Conservation (phyloP, 2,329 filamentous ascomycete genomes). For the Neodidymelliopsis sp. region DNA sequence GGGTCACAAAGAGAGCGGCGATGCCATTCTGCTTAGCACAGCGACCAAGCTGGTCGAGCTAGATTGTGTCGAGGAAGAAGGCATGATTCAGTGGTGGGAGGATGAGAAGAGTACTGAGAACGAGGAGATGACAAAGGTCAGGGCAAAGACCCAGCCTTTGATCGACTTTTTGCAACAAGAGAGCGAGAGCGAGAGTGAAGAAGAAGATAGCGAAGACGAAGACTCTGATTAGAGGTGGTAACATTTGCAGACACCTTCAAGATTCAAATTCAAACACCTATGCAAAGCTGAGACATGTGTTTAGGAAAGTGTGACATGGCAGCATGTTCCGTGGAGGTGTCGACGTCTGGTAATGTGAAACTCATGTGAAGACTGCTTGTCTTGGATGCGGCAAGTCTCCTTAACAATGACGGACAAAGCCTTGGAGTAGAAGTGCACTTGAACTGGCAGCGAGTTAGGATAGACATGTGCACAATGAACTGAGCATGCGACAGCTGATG, state of each 20-base stretch:
- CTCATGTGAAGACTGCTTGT: too few relatives aligned
- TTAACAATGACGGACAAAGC: too few relatives aligned
- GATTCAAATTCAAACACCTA: too few relatives aligned
- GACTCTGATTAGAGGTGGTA: conserved; percentile 40
- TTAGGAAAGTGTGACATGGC: too few relatives aligned
- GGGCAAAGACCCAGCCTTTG: conserved; percentile 76
- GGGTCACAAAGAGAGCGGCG: conserved; percentile 67
- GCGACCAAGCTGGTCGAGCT: conserved; percentile 85
- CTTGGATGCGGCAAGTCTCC: too few relatives aligned
- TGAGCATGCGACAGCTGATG: conserved; percentile 5
- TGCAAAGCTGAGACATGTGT: too few relatives aligned
- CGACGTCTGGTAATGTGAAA: too few relatives aligned
- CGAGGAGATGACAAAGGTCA: conserved; percentile 73
- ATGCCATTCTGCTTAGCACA: conserved; percentile 75
- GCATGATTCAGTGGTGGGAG: conserved; percentile 87
- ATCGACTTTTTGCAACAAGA: conserved; percentile 83
- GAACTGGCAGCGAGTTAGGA: too few relatives aligned
- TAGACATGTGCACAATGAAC: conserved; percentile 1
- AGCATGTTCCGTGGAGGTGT: too few relatives aligned
- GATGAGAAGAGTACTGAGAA: conserved; percentile 72
- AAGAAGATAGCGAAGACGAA: conserved; percentile 47
- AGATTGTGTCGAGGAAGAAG: conserved; percentile 89
- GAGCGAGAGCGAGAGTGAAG: conserved; percentile 72
- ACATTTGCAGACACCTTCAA: too few relatives aligned
- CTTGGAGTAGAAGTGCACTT: too few relatives aligned